Conservation (phyloP, 2,329 filamentous ascomycete genomes). For the Fusarium verticillioides region DNA sequence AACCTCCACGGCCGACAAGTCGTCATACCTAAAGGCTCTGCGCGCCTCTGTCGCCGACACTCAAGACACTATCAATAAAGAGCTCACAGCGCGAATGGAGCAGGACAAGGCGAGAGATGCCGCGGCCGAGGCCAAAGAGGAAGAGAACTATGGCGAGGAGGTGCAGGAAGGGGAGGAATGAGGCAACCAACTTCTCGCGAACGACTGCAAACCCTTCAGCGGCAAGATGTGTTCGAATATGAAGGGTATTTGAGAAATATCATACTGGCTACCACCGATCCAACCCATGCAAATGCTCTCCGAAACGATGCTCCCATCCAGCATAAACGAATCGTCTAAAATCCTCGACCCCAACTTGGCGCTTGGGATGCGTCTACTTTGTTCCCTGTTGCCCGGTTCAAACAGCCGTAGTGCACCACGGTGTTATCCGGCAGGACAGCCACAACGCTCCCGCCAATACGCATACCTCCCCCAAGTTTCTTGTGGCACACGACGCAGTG, state of each 20-base stretch:
- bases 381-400: constrained; percentile 60
- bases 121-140: constrained; percentile 68
- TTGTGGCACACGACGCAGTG: constrained; percentile 95
- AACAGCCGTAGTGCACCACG: constrained; percentile 85
- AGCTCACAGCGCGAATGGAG: constrained; percentile 79
- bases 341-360: constrained; percentile 53
- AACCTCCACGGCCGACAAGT: constrained; percentile 60
- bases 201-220: background rate
- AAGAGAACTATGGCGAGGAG: constrained; percentile 89
- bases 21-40: constrained; percentile 68
- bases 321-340: constrained; percentile 41
- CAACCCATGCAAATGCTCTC: constrained; percentile 39
- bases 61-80: constrained; percentile 76
- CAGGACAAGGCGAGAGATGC: constrained; percentile 69
- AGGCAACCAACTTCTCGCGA: background rate
- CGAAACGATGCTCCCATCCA: constrained; percentile 25
- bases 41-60: constrained; percentile 65
- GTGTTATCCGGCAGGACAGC: constrained; percentile 86
- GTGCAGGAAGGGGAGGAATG: constrained; percentile 71
- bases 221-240: constrained; percentile 32
- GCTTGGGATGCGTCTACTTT: constrained; percentile 49
- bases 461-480: constrained; percentile 83
- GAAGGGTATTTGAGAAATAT: constrained; percentile 39
- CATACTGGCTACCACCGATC: constrained; percentile 39
- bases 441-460: constrained; percentile 90